phyloP scores from a whole-genome alignment of 1,284 basidiomycete genomes.

The Jaminaea rosea region DNA sequence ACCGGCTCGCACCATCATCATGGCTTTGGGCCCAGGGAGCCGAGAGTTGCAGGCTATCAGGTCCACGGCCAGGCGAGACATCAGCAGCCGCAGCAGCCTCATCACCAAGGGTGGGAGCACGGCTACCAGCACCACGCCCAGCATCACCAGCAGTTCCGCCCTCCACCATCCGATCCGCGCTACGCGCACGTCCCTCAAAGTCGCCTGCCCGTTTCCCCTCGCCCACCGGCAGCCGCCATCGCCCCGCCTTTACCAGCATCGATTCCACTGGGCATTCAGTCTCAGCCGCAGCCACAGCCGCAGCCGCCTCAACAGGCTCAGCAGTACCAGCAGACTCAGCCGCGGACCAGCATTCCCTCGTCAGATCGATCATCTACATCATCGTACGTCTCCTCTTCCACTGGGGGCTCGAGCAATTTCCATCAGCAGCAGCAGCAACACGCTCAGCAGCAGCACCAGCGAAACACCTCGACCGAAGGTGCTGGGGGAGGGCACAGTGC shows the following conservation, averaged over 20 bases:
- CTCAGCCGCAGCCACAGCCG: background rate
- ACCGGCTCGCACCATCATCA: slow-evolving; percentile 11
- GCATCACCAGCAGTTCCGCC: slow-evolving; percentile 3
- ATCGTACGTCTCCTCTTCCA: slow-evolving; percentile 19
- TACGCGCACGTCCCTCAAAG: no score
- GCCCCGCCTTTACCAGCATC: slow-evolving; percentile 14
- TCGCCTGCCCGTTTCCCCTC: no score
- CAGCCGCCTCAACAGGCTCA: slow-evolving; percentile 6
- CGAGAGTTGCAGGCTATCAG: background rate
- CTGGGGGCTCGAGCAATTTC: no score
- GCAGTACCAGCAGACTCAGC: background rate
- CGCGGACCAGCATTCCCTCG: background rate
- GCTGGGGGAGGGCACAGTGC: no score
- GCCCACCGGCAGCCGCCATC: slow-evolving; percentile 8
- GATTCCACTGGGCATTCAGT: slow-evolving; percentile 4
- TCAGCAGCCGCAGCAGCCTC: slow-evolving; percentile 7
- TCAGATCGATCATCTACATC: slow-evolving; percentile 36
- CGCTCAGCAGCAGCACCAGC: no score
- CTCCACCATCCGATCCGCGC: no score
- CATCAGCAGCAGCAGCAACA: no score
- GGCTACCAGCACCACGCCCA: slow-evolving; percentile 2
- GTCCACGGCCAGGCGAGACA: background rate
- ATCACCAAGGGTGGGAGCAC: slow-evolving; percentile 2
- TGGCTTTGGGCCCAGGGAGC: slow-evolving; percentile 4
- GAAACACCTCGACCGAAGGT: no score